Evolutionary conservation across 331 rosid genomes (phyloP).

Genomic region (Spiraea crenata): DNA sequence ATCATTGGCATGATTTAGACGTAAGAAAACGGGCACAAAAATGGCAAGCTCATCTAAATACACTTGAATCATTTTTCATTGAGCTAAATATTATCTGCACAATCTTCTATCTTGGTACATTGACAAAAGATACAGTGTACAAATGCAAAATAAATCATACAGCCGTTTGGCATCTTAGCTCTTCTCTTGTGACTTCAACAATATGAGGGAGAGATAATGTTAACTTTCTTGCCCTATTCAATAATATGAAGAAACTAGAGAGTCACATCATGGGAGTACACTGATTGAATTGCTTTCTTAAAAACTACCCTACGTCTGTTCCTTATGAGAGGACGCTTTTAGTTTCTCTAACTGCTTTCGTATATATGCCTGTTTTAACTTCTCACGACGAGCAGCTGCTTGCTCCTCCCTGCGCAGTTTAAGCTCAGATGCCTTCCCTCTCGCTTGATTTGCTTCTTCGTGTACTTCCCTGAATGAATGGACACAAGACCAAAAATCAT

Average conservation of each 20-base stretch:
- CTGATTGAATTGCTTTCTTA: background rate
- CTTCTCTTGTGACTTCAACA: no score
- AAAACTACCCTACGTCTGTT: constrained; percentile 10
- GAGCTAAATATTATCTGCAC: no score
- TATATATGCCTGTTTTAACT: constrained; percentile 80
- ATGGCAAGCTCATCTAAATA: no score
- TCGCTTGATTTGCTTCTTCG: constrained; percentile 81
- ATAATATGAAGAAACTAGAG: background rate
- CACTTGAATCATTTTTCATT: no score
- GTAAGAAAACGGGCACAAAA: no score
- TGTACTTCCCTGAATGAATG: constrained; percentile 75
- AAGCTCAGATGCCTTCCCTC: constrained; percentile 80
- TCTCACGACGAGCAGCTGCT: constrained; percentile 71
- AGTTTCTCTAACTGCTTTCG: constrained; percentile 78
- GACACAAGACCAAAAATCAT: background rate
- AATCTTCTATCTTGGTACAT: no score
- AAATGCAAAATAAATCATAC: no score
- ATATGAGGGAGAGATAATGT: no score
- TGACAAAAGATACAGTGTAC: no score
- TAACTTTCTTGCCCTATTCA: no score
- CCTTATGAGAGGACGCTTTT: constrained; percentile 54
- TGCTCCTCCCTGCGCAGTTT: constrained; percentile 80
- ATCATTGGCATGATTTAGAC: no score
- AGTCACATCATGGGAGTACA: background rate
- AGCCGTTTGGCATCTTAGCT: no score